phyloP scores from a whole-genome alignment of 306 rosid species.

The Casuarina equisetifolia region DNA sequence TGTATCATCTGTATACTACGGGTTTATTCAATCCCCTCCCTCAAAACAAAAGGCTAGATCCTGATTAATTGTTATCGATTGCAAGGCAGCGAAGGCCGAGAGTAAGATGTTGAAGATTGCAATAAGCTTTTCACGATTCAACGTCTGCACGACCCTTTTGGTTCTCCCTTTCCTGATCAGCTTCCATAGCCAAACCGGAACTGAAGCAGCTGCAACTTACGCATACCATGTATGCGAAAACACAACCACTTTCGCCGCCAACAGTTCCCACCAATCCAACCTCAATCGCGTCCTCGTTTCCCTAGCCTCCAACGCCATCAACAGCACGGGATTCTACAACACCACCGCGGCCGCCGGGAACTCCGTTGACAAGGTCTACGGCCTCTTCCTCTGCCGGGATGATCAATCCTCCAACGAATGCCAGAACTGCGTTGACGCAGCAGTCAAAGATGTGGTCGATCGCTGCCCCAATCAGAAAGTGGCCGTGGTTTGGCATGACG shows the following conservation, averaged over 20 bases:
- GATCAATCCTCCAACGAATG: slow-evolving; percentile 38
- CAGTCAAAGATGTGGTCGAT: slow-evolving; percentile 21
- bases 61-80: no score
- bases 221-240: background rate
- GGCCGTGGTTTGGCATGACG: slow-evolving; percentile 55
- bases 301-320: background rate
- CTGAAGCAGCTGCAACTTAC: background rate
- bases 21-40: no score
- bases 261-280: slow-evolving; percentile 33
- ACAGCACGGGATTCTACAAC: slow-evolving; percentile 17
- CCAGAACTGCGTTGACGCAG: slow-evolving; percentile 42
- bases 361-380: slow-evolving; percentile 27
- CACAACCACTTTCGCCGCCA: slow-evolving; percentile 33
- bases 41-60: no score
- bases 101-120: background rate
- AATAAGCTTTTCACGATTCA: background rate
- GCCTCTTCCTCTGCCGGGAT: slow-evolving; percentile 51
- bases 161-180: background rate
- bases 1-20: no score
- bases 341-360: slow-evolving; percentile 33
- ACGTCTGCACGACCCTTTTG: background rate
- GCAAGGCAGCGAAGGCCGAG: no score
- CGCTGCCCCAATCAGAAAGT: slow-evolving; percentile 34
- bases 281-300: slow-evolving; percentile 4
- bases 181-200: background rate